Evolutionary conservation across 2,329 filamentous ascomycete genomes (phyloP).

Genomic region (Alternaria ventricosa): DNA sequence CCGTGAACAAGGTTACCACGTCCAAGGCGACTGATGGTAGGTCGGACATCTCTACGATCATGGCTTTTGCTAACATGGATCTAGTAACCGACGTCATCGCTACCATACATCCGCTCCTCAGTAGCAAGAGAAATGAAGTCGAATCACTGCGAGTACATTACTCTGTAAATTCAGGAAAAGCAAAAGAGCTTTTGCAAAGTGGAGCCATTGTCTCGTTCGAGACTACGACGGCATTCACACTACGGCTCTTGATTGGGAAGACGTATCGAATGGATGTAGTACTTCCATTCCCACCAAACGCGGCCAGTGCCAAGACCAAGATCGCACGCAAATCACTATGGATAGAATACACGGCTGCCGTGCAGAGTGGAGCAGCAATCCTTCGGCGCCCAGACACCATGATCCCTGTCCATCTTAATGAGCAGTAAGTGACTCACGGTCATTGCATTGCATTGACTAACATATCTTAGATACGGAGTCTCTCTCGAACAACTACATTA

Average conservation of each 20-base stretch:
- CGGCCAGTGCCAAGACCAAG: neutral
- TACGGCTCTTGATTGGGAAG: neutral
- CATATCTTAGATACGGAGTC: neutral
- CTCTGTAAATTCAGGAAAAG: neutral
- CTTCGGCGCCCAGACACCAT: neutral
- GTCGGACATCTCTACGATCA: neutral
- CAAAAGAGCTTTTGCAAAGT: neutral
- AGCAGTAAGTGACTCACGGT: neutral
- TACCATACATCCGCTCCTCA: neutral
- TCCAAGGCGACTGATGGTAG: neutral
- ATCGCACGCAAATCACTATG: conserved; percentile 13
- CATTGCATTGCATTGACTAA: neutral
- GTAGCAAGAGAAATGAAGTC: neutral
- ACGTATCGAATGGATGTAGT: neutral
- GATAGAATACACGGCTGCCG: conserved; percentile 8
- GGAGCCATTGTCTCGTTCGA: neutral
- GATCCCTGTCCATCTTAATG: neutral
- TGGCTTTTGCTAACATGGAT: neutral
- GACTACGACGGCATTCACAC: neutral
- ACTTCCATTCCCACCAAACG: conserved; percentile 7
- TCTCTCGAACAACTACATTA: neutral
- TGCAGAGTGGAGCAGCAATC: neutral
- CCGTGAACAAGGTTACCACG: neutral
- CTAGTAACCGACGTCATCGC: neutral
- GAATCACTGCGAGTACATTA: neutral